Conservation (phyloP, 2,329 filamentous ascomycete genomes). For the Clonostachys rhizophaga region DNA sequence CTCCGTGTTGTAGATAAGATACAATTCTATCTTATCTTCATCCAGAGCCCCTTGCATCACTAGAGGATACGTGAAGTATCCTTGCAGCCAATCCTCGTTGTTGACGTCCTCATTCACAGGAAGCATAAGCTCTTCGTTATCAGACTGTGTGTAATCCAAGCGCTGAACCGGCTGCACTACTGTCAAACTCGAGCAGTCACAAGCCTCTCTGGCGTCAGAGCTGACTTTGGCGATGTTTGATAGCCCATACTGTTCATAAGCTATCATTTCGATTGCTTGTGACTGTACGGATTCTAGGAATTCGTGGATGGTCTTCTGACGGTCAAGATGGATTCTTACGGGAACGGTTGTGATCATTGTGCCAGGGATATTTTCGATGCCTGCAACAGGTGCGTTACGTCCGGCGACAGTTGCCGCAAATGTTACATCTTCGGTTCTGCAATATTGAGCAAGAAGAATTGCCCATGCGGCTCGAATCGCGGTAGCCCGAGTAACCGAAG, state of each 20-base stretch:
- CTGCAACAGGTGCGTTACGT: slow-evolving; percentile 4
- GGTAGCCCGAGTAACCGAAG: slow-evolving; percentile 8
- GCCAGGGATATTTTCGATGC: slow-evolving; percentile 6
- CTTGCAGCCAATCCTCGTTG: slow-evolving; percentile 1
- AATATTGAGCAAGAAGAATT: slow-evolving; percentile 2
- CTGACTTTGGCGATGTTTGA: slow-evolving; percentile 11
- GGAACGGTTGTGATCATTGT: slow-evolving; percentile 8
- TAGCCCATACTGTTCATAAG: slow-evolving; percentile 12
- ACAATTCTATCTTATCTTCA: neutral
- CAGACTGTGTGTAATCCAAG: slow-evolving; percentile 2
- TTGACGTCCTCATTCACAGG: neutral
- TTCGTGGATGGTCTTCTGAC: slow-evolving; percentile 4
- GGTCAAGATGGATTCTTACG: slow-evolving; percentile 3
- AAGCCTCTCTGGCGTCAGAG: slow-evolving; percentile 6
- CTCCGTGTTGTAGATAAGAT: slow-evolving; percentile 2
- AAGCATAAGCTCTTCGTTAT: slow-evolving; percentile 7
- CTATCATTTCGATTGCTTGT: slow-evolving; percentile 9
- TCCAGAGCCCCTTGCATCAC: neutral
- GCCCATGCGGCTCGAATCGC: slow-evolving; percentile 5
- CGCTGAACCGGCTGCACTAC: slow-evolving; percentile 6
- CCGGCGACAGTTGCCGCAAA: slow-evolving; percentile 8
- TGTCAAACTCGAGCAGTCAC: slow-evolving; percentile 11
- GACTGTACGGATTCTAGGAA: slow-evolving; percentile 6
- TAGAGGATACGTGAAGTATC: slow-evolving; percentile 4
- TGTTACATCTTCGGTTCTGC: slow-evolving; percentile 4